Conservation (phyloP, 225 moss, liverwort and hornwort genomes). For the Marchantia polymorpha region DNA sequence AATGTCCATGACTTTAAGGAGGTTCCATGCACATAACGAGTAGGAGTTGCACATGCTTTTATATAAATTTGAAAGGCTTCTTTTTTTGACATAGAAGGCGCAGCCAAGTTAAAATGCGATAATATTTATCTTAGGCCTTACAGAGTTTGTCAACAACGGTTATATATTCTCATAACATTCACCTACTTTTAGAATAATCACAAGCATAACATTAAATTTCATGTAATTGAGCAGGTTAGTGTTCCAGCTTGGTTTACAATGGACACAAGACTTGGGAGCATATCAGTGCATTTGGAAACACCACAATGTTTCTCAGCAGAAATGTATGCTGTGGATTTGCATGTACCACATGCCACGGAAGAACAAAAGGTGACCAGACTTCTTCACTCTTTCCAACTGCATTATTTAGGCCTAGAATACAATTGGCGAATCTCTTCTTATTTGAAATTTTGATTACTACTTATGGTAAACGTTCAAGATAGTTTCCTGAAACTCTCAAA, state of each 20-base stretch:
- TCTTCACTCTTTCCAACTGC: not conserved
- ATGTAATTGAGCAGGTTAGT: constrained; percentile 57
- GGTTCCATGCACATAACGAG: not conserved
- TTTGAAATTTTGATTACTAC: too few species aligned
- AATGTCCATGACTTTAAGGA: not conserved
- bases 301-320: constrained; percentile 90
- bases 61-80: not conserved
- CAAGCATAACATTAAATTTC: not conserved
- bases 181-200: too few species aligned
- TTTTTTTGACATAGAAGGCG: not conserved
- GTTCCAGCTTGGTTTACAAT: constrained; percentile 94
- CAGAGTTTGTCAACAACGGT: too few species aligned
- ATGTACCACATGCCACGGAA: constrained; percentile 83
- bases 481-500: not conserved
- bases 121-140: too few species aligned
- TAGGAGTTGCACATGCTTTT: not conserved
- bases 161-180: too few species aligned
- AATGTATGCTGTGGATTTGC: constrained; percentile 89
- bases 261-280: constrained; percentile 94
- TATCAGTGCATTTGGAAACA: constrained; percentile 87
- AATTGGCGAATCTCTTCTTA: not conserved
- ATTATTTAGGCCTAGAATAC: not conserved
- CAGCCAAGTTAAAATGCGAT: not conserved
- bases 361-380: constrained; percentile 60
- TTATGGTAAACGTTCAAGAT: not conserved